Evolutionary conservation across 441 rosid species (phyloP), one percentile per base, ranked within the genome.

Genomic region (Capsella rubella): DNA sequence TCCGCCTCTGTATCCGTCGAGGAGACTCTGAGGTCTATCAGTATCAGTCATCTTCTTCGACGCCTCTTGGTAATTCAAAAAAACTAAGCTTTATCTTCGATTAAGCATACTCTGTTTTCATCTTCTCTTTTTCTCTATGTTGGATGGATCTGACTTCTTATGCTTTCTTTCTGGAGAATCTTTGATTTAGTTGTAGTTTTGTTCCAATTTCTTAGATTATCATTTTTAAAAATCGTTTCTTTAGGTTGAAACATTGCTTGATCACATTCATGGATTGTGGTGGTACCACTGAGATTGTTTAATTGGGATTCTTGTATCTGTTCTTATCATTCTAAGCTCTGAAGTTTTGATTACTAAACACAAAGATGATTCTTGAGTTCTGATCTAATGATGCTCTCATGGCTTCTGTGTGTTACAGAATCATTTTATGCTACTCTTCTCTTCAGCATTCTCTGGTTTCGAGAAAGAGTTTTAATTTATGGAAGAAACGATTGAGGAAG

Each of bases 401-500:
- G 5, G 35, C n/a, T 39, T 53, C 51, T 53, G 11, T 29, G 42
- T 28, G 10, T 6, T 40, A 3, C 1, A 32, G 1, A 66, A 28
- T 27, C 32, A 29, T 12, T 57, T 27, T 40, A 47, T 69, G 58
- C 47, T 25, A 21, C 39, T 25, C 29, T 3, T 50, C 27, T 31
- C 6, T 49, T 52, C 35, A 64, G 37, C 37, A 7, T 34, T 34
- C 8, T 34, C 37, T 34, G 2, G 9, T 28, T 28, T 28, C 29
- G 4, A 28, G 62, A 43, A 42, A 29, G 31, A 27, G 53, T 11
- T 29, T 9, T n/a, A 25, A 57, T 2, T 16, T n/a, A 71, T 65
- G 67, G 76, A 58, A 43, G 35, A 45, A 8, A 10, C 47, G 4
- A 77, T 32, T 37, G 81, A 76, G 66, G 42, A 65, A 65, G 78